phyloP scores from a whole-genome alignment of 257 asterid species.

The Verbascum thapsus region DNA sequence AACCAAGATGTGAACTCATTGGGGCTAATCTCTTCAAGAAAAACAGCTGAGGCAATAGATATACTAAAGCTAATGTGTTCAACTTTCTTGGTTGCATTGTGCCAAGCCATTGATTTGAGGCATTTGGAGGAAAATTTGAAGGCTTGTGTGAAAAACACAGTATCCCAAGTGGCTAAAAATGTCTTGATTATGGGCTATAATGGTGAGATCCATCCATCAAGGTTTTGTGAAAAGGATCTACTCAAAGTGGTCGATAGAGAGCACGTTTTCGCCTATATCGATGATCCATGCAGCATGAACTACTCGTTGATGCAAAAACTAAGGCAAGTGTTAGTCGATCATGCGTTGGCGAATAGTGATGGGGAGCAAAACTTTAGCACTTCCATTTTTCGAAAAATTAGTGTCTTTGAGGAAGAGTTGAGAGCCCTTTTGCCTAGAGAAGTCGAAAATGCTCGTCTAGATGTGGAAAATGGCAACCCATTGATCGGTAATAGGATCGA shows the following conservation, averaged over 20 bases:
- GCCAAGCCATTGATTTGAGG: conserved; percentile 48
- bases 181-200: conserved; percentile 25
- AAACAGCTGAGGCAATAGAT: conserved; percentile 44
- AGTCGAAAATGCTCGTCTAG: conserved; percentile 38
- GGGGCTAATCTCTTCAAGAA: conserved; percentile 45
- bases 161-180: conserved; percentile 38
- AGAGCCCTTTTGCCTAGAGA: conserved; percentile 40
- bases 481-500: conserved; percentile 30
- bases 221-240: conserved; percentile 45
- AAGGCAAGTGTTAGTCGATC: conserved; percentile 42
- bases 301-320: conserved; percentile 46
- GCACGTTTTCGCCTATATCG: conserved; percentile 39
- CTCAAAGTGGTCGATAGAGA: conserved; percentile 41
- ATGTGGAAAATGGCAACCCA: conserved; percentile 32
- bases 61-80: conserved; percentile 45
- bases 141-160: conserved; percentile 34
- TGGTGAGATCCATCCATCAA: conserved; percentile 41
- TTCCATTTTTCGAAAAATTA: conserved; percentile 40
- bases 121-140: conserved; percentile 45
- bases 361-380: conserved; percentile 27
- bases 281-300: conserved; percentile 38
- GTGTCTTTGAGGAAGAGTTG: conserved; percentile 42
- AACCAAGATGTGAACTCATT: conserved; percentile 51
- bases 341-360: conserved; percentile 34
- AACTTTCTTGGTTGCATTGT: conserved; percentile 44